Conservation (phyloP, 495 filamentous ascomycete species). For the Rostrohypoxylon terebratum region DNA sequence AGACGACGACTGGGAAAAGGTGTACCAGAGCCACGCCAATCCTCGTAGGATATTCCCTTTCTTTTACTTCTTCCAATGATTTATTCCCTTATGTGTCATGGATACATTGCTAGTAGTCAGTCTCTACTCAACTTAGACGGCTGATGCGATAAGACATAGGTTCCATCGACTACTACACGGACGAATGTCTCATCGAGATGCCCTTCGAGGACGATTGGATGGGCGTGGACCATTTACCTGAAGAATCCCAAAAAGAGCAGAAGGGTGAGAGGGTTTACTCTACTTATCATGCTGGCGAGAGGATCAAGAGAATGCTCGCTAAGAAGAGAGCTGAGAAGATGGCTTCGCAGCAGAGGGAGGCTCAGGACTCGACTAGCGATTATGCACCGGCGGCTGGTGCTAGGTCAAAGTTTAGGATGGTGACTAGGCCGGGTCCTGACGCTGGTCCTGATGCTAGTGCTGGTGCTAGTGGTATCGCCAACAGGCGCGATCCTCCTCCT, state of each 20-base stretch:
- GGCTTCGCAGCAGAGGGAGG: neutral
- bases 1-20: constrained; percentile 7
- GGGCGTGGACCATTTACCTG: neutral
- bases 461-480: neutral
- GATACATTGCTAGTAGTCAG: neutral
- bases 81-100: neutral
- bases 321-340: neutral
- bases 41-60: constrained; percentile 5
- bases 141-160: neutral
- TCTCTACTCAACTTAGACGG: neutral
- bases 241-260: neutral
- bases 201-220: constrained; percentile 25
- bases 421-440: too few species aligned
- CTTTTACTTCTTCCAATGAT: neutral
- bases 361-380: neutral
- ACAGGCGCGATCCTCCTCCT: neutral
- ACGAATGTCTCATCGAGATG: constrained; percentile 2
- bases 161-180: neutral
- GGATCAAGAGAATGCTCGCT: neutral
- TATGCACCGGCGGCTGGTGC: neutral
- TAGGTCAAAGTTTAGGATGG: neutral
- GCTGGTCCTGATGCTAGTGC: neutral
- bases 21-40: neutral
- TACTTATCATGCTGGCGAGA: neutral
- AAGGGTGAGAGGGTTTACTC: neutral